Conservation (phyloP, 495 filamentous ascomycete species). For the Parathielavia hyrcaniae region DNA sequence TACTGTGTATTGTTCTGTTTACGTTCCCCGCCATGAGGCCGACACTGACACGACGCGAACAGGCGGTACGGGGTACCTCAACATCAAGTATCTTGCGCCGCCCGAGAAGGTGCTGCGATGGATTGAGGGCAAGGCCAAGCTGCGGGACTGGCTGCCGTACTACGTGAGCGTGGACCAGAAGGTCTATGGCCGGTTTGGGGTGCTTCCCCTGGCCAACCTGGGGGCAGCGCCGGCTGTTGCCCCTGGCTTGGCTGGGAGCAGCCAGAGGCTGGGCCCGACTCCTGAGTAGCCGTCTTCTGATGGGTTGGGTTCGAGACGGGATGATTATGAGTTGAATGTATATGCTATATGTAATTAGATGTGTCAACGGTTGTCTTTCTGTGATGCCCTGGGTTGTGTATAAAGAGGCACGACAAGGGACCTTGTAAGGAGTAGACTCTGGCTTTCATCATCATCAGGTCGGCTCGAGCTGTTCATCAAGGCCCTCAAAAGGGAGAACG, state of each 20-base stretch:
- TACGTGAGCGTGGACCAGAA: slow-evolving; percentile 92
- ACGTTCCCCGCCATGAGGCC: neutral
- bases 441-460: neutral
- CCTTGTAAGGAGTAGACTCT: neutral
- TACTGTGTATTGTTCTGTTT: neutral
- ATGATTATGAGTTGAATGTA: neutral
- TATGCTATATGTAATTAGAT: neutral
- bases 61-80: slow-evolving; percentile 81
- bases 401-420: too few relatives aligned
- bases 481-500: neutral
- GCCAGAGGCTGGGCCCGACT: slow-evolving; percentile 58
- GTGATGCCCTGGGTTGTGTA: neutral
- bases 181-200: slow-evolving; percentile 90
- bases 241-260: slow-evolving; percentile 52
- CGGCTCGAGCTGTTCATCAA: neutral
- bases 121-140: slow-evolving; percentile 78
- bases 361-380: neutral
- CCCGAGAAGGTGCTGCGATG: slow-evolving; percentile 74
- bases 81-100: slow-evolving; percentile 60
- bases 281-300: neutral
- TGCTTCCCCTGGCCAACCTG: slow-evolving; percentile 58
- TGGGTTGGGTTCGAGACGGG: neutral
- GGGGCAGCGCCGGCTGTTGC: slow-evolving; percentile 36
- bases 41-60: slow-evolving; percentile 7
- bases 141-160: slow-evolving; percentile 73